phyloP scores from a whole-genome alignment of 1,284 basidiomycete species.

The Malassezia nana region DNA sequence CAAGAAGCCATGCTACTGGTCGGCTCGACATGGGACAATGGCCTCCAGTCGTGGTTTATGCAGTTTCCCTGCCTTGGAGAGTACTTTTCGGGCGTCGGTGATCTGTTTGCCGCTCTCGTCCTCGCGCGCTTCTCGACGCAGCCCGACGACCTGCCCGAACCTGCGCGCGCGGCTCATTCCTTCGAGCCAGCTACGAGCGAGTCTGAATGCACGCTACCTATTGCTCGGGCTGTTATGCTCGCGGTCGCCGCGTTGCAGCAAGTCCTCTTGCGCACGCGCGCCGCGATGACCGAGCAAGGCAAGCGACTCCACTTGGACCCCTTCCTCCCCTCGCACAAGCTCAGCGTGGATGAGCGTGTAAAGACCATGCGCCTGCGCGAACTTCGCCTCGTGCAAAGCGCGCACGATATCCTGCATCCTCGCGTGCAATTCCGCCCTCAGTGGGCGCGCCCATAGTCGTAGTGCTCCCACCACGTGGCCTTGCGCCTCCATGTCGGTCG shows the following conservation, averaged over 20 bases:
- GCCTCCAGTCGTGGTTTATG: conserved; percentile 54
- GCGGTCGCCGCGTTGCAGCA: conserved; percentile 75
- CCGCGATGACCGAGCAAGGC: background rate
- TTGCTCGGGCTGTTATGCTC: conserved; percentile 50
- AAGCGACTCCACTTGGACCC: conserved; percentile 7
- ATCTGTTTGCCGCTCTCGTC: conserved; percentile 87
- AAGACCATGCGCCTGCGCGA: conserved; percentile 39
- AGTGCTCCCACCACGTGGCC: background rate
- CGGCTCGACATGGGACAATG: conserved; percentile 42
- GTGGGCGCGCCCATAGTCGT: conserved; percentile 16
- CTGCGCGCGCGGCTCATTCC: background rate
- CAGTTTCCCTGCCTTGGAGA: conserved; percentile 73
- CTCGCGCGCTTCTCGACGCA: conserved; percentile 62
- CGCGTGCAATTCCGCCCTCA: conserved; percentile 28
- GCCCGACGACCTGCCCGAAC: conserved; percentile 12
- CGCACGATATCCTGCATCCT: conserved; percentile 32
- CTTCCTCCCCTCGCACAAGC: conserved; percentile 4
- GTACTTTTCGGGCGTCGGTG: conserved; percentile 92
- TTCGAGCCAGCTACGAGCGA: background rate
- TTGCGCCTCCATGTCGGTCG: conserved; percentile 18
- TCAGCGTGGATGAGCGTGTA: conserved; percentile 27
- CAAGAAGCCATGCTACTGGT: conserved; percentile 36
- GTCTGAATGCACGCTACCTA: conserved; percentile 51
- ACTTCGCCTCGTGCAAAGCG: conserved; percentile 39
- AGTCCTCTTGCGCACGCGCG: conserved; percentile 54